Evolutionary conservation across 345 rosid species (phyloP), one percentile per base, ranked within the genome.

Genomic region (Noccaea caerulescens): DNA sequence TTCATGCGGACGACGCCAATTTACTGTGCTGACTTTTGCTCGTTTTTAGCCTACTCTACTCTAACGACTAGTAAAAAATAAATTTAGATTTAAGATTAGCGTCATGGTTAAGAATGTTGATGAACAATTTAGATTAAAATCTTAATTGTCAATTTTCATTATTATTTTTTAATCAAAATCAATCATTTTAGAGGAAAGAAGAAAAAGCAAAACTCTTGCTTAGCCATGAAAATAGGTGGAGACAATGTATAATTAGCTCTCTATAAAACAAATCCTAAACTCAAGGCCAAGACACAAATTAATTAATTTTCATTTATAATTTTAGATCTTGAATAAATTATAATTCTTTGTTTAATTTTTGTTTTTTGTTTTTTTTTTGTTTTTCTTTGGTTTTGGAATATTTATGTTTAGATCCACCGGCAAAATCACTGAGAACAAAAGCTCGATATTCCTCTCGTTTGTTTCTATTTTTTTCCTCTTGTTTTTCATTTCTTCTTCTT

Each of bases 361-460:
- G 6, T 33, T 30, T 9, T n/a, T 38, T 3, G 43, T 68, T 43
- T 44, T 10, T 7, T 55, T 55, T 13, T 43, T 42, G 4, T 18
- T 46, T 20, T 1, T 20, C 23, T 20, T 20, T 20, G 8, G 9
- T 39, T 53, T 34, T 57, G 41, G 66, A 50, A 56, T 49, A 59
- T 46, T 47, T 54, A 64, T 55, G 62, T 37, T 52, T 52, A 66
- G 80, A 77, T 77, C 77, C 77, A 77, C 80, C 77, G 77, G 73
- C 77, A 60, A 61, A 72, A 53, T 66, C 59, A 65, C 72, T 59
- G 50, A 53, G 77, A 71, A 71, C 52, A 66, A 66, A 77, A 71
- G 57, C 68, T 65, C 42, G 3, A 39, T 42, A 63, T 56, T 76
- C 20, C 59, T 75, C 54, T 27, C 63, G 7, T 36, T 64, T 69